Evolutionary conservation across 2,329 filamentous ascomycete genomes (phyloP), one percentile per base, ranked within the genome.

Genomic region (Xylariales sp.): DNA sequence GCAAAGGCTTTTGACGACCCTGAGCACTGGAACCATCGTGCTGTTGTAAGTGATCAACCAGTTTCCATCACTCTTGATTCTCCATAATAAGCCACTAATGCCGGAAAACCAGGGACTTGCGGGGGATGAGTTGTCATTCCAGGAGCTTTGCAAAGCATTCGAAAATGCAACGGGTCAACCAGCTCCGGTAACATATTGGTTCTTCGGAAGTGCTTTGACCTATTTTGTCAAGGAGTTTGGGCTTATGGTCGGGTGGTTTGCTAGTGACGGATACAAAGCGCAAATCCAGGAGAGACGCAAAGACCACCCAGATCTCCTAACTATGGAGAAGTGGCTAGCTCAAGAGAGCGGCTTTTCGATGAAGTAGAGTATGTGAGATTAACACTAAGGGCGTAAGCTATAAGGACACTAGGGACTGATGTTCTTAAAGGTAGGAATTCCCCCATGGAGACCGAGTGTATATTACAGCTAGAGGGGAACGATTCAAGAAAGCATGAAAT

Each of bases 71-170:
- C 16, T 38, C 8, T 15, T 3, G 15, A 3, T 31, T n/a, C n/a
- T n/a, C n/a, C n/a, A n/a, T n/a, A n/a, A n/a, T n/a, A 16, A 32
- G 20, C 8, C 9, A 32, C 16, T 12, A 6, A 25, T 11, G 29
- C 10, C 16, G 16, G 11, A 36, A 11, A 22, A 16, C 11, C n/a
- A 28, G 31, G 27, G 61, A 9, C 50, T 74, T 4, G 69, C 68
- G 0, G 68, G 70, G 0, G 69, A 74, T 40, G 64, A 71, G 46
- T 50, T 73, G 42, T 66, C 61, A 3, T 58, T 61, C 20, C 50
- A 51, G 5, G 45, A 60, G 50, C 46, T 64, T 39, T 48, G 44
- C 38, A 41, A 37, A 11, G 45, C 51, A 5, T 63, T 64, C 39
- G 31, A 51, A 18, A 47, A 45, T 32, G 52, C 51, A 4, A 62